Evolutionary conservation across 345 rosid species (phyloP).

Genomic region (Syzygium jambos): DNA sequence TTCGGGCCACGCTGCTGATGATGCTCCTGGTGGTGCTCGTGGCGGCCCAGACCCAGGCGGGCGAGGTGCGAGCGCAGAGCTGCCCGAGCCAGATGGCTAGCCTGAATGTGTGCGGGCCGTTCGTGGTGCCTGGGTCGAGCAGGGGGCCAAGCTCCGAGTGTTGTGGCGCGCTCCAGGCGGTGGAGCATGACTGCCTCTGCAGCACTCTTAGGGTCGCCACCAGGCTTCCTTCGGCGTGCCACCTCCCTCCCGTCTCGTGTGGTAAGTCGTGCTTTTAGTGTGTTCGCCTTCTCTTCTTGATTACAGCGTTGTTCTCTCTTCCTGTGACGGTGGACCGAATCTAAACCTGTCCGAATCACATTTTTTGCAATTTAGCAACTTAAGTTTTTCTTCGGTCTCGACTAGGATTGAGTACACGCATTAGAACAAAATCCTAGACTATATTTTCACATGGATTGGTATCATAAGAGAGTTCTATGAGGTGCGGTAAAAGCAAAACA

Average conservation of each 20-base stretch:
- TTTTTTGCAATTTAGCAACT: not conserved
- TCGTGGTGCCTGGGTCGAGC: slow-evolving; percentile 50
- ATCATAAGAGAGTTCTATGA: not conserved
- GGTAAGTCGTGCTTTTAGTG: not conserved
- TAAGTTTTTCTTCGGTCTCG: not conserved
- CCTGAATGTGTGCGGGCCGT: slow-evolving; percentile 64
- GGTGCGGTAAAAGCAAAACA: not conserved
- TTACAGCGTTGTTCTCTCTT: too few species aligned
- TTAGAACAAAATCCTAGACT: not conserved
- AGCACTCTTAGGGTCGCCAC: slow-evolving; percentile 68
- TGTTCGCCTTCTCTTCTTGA: not conserved
- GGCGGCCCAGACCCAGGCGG: not conserved
- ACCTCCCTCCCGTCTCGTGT: slow-evolving; percentile 49
- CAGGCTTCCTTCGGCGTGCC: slow-evolving; percentile 69
- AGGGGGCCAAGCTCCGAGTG: slow-evolving; percentile 38
- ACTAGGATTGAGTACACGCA: not conserved
- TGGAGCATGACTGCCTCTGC: slow-evolving; percentile 68
- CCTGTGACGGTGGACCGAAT: not conserved
- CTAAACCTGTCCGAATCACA: not conserved
- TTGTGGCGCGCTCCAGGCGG: slow-evolving; percentile 51
- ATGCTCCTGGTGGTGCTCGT: not conserved
- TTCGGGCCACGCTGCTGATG: not conserved
- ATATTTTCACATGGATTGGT: not conserved
- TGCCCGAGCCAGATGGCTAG: slow-evolving; percentile 48
- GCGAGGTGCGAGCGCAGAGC: slow-evolving; percentile 7